Conservation (phyloP, 2,329 filamentous ascomycete species). For the Biscogniauxia sp. region DNA sequence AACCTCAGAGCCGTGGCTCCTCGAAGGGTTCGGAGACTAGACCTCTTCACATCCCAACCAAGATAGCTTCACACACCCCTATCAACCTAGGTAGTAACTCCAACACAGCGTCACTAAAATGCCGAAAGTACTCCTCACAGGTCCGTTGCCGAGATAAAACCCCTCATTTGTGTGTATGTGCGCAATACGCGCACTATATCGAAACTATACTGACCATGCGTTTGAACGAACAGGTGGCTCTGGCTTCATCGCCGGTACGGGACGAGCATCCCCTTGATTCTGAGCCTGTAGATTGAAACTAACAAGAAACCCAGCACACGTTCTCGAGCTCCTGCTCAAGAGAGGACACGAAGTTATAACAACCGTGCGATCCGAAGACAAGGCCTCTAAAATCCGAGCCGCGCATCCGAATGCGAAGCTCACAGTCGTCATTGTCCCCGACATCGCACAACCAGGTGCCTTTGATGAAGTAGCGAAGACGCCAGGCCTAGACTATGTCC, state of each 20-base stretch:
- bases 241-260: constrained; percentile 50
- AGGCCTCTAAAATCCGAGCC: constrained; percentile 50
- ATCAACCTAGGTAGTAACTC: no score
- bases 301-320: constrained; percentile 42
- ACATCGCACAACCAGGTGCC: constrained; percentile 70
- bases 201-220: constrained; percentile 7
- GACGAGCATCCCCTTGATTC: not conserved
- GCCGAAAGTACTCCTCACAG: constrained; percentile 48
- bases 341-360: constrained; percentile 52
- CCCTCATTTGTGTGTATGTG: constrained; percentile 1
- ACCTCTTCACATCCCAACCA: not conserved
- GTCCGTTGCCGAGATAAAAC: constrained; percentile 28
- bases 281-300: not conserved
- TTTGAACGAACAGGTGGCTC: constrained; percentile 41
- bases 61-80: not conserved
- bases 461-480: constrained; percentile 63
- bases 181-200: not conserved
- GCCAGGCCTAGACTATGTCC: constrained; percentile 52
- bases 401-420: constrained; percentile 49
- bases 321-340: constrained; percentile 52
- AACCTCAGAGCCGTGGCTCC: not conserved
- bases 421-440: constrained; percentile 63
- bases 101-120: constrained; percentile 29
- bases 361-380: constrained; percentile 54
- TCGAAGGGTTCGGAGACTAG: not conserved